Percentiles rank a stretch among this genome's conserved stretches.
phyloP scores from a whole-genome alignment of 1,284 basidiomycete species.

The Puccinia coronata region DNA sequence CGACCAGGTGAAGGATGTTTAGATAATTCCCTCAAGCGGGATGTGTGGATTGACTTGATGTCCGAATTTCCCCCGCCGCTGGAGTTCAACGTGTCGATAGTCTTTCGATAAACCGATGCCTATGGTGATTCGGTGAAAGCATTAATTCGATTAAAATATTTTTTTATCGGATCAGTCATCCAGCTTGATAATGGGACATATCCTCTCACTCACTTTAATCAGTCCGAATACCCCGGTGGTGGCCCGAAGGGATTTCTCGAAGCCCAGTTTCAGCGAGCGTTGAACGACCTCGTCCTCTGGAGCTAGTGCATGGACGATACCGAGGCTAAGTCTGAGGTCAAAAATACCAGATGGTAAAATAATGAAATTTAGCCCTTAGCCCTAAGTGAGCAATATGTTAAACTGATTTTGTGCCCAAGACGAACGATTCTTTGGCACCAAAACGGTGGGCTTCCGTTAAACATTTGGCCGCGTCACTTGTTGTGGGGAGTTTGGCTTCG shows the following conservation, averaged over 20 bases:
- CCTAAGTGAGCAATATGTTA: neutral
- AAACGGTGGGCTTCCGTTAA: constrained; percentile 41
- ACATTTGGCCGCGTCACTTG: neutral
- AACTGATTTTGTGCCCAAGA: neutral
- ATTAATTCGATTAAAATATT: neutral
- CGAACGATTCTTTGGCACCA: constrained; percentile 29
- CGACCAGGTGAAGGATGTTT: neutral
- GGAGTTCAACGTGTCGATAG: constrained; percentile 9
- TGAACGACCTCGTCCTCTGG: constrained; percentile 41
- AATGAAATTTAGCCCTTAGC: neutral
- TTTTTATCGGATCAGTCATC: neutral
- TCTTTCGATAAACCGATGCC: constrained; percentile 25
- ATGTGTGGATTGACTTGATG: constrained; percentile 9
- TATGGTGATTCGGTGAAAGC: neutral
- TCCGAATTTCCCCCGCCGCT: constrained; percentile 1
- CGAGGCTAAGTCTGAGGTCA: constrained; percentile 15
- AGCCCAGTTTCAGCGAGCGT: constrained; percentile 24
- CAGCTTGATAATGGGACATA: neutral
- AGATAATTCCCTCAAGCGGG: constrained; percentile 12
- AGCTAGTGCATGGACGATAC: constrained; percentile 20
- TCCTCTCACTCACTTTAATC: constrained; percentile 36
- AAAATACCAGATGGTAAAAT: neutral
- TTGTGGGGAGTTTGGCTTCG: constrained; percentile 42
- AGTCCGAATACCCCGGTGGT: constrained; percentile 39
- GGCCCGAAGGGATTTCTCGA: constrained; percentile 29